Percentiles rank a stretch among this genome's conserved stretches.
Evolutionary conservation across 352 stramenopile species (phyloP).

Genomic region (Globisporangium splendens): DNA sequence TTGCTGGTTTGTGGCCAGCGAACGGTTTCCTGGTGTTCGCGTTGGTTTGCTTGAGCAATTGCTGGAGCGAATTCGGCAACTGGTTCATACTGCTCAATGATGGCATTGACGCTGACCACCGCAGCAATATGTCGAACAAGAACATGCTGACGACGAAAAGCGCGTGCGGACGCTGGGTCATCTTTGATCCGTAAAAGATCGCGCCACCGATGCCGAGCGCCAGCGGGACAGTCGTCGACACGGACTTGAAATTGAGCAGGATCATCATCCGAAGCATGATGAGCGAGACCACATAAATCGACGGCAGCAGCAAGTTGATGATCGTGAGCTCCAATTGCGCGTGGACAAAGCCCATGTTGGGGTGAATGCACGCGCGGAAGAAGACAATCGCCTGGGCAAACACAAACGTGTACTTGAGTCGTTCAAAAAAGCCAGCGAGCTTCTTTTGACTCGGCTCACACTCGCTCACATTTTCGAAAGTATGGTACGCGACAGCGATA

Average conservation of each 20-base stretch:
- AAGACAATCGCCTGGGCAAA: constrained; percentile 80
- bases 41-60: constrained; percentile 62
- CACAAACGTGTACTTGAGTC: constrained; percentile 81
- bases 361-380: constrained; percentile 69
- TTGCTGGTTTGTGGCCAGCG: constrained; percentile 48
- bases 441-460: constrained; percentile 65
- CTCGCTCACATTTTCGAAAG: constrained; percentile 44
- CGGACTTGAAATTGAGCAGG: constrained; percentile 40
- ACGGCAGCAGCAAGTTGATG: constrained; percentile 83
- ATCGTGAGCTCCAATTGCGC: constrained; percentile 86
- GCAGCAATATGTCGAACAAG: constrained; percentile 67
- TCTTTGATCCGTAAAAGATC: constrained; percentile 69
- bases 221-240: constrained; percentile 50
- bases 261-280: constrained; percentile 74
- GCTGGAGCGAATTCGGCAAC: constrained; percentile 41
- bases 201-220: constrained; percentile 40
- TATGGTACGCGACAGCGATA: constrained; percentile 61
- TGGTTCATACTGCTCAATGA: constrained; percentile 46
- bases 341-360: constrained; percentile 84
- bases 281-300: constrained; percentile 84
- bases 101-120: constrained; percentile 43
- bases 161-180: constrained; percentile 73
- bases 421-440: constrained; percentile 65
- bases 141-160: constrained; percentile 77
- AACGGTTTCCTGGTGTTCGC: constrained; percentile 36